Conservation (phyloP, 352 stramenopile species). For the Pythium brachiatum region DNA sequence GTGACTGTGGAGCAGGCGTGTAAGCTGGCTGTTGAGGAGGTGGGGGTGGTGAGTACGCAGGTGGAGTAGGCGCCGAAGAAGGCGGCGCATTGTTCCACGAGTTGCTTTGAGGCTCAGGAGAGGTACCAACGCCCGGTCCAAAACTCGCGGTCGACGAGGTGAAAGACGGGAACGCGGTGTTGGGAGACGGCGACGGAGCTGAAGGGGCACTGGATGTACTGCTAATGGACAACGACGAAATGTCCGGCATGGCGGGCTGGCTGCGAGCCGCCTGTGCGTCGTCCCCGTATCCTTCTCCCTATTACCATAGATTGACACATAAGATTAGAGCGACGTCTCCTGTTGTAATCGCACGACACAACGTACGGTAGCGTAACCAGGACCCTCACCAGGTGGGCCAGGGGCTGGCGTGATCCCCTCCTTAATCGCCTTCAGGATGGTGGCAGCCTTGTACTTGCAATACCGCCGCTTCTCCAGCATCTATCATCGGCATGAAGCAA, state of each 20-base stretch:
- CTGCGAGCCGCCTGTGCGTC: not conserved
- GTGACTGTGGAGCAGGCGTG: slow-evolving; percentile 2
- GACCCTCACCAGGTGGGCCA: slow-evolving; percentile 54
- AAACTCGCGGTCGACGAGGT: slow-evolving; percentile 42
- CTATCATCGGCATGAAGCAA: slow-evolving; percentile 18
- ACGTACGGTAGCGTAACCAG: slow-evolving; percentile 17
- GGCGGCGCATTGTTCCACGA: slow-evolving; percentile 13
- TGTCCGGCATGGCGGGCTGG: slow-evolving; percentile 4
- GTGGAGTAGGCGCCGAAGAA: slow-evolving; percentile 12
- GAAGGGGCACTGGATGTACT: slow-evolving; percentile 1
- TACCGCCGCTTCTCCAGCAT: slow-evolving; percentile 91
- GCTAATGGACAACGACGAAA: slow-evolving; percentile 11
- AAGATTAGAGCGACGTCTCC: not conserved
- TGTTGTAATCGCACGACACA: not conserved
- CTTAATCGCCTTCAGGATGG: slow-evolving; percentile 96
- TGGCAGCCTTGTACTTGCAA: slow-evolving; percentile 95
- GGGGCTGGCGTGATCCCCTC: slow-evolving; percentile 83
- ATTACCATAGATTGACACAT: not conserved
- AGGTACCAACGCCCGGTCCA: slow-evolving; percentile 1
- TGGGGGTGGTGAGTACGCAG: slow-evolving; percentile 7
- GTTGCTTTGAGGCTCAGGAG: slow-evolving; percentile 4
- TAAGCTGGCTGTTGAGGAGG: slow-evolving; percentile 15
- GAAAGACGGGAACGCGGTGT: slow-evolving; percentile 43
- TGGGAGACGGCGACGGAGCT: slow-evolving; percentile 7
- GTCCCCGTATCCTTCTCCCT: slow-evolving; percentile 3